These are phyloP conservation scores for Vanrija sp. DNA, from an alignment of 1,284 basidiomycete species.

Conservation along the genomic window DNA sequence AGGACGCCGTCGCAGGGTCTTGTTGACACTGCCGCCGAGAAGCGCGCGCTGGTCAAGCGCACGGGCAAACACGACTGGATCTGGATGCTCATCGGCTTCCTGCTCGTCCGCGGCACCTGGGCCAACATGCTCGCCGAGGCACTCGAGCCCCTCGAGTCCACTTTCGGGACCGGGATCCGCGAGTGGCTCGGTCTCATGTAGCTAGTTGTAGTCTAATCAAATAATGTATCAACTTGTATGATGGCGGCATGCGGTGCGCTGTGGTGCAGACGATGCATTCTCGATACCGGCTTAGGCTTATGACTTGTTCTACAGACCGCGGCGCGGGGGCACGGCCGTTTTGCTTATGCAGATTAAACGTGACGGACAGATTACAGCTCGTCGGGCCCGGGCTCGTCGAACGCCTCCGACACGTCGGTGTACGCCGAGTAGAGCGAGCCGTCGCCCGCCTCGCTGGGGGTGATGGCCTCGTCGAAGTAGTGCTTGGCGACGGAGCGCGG, in stretches of 20 bases:
- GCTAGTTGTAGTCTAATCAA: too few relatives aligned
- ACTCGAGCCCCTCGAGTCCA: conserved; percentile 24
- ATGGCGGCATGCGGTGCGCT: too few relatives aligned
- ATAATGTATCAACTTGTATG: too few relatives aligned
- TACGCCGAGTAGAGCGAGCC: conserved; percentile 41
- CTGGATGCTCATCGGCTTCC: conserved; percentile 44
- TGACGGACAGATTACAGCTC: conserved; percentile 24
- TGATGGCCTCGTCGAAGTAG: conserved; percentile 75
- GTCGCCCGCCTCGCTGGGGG: conserved; percentile 36
- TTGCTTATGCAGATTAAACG: too few relatives aligned
- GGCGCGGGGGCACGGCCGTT: too few relatives aligned
- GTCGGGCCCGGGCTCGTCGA: conserved; percentile 38
- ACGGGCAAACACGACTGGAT: conserved; percentile 34
- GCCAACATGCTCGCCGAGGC: conserved; percentile 26
- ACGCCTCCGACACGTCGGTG: conserved; percentile 29
- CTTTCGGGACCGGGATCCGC: too few relatives aligned
- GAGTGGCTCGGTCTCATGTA: too few relatives aligned
- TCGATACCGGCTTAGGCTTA: too few relatives aligned
- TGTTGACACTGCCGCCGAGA: conserved; percentile 7
- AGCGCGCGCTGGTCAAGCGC: neutral
- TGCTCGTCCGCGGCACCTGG: conserved; percentile 45
- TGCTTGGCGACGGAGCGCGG: conserved; percentile 82
- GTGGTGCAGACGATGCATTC: too few relatives aligned
- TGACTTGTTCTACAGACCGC: too few relatives aligned
- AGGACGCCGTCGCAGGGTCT: conserved; percentile 7